Evolutionary conservation across 768 basidiomycete genomes (phyloP), one percentile per base, ranked within the genome.

Genomic region (Pleurotus tuoliensis): DNA sequence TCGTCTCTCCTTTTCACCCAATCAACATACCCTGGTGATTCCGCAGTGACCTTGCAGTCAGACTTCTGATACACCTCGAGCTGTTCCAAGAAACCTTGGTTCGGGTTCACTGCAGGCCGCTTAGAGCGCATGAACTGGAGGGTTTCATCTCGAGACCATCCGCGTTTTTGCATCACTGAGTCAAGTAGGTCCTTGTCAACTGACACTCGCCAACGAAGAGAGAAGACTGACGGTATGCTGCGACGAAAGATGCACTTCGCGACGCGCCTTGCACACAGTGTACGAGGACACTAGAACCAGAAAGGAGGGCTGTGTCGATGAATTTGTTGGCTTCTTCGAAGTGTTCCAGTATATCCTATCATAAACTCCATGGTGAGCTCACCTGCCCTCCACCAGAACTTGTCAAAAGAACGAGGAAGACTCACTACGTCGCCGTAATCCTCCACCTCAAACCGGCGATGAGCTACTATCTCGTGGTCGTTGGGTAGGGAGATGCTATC

Each of bases 251-350:
- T 5, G 86, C 83, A 55, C 84, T 83, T 63, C 86, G 76, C 55
- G 85, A 86, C 49, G 85, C 67, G 55, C 86, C 86, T 63, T 86
- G 83, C 34, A 80, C 75, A 59, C 86, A 85, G 60, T 88, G 86
- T 16, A 88, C 87, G 47, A 88, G 76, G 45, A 88, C 76, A n/a
- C 77, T 75, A 0, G 86, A 86, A 40, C 80, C 82, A n/a, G 69
- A 68, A 20, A 73, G 70, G 48, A 88, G 63, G 9, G 86, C 85
- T 49, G 77, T 71, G 63, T 87, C 79, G 61, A 88, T 88, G 62
- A 87, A 88, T 45, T 74, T 79, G 64, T 83, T 85, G 41, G 84
- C 84, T 25, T 70, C 67, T 15, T 87, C 86, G 43, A 88, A 73
- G 62, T 85, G 75, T 45, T 86, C 83, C 58, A 88, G 71, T 34